Evolutionary conservation across 192 early-diverging fungal genomes (phyloP).

Genomic region (Linnemannia elongata): DNA sequence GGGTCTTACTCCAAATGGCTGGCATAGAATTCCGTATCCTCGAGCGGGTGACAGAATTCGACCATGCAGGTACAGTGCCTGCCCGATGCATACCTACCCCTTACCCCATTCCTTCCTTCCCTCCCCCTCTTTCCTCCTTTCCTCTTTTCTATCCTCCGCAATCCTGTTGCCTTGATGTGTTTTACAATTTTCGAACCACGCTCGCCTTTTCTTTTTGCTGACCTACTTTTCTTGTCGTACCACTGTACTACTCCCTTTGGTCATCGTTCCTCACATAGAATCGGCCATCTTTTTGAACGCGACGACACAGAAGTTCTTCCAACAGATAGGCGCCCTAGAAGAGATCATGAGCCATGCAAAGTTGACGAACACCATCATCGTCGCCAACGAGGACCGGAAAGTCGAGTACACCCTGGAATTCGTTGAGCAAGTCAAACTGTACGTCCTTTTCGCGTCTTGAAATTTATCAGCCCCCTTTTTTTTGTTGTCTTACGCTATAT

Average conservation of each 20-base stretch:
- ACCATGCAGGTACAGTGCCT: neutral
- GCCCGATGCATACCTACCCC: no score
- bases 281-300: neutral
- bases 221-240: no score
- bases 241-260: no score
- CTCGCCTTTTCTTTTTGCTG: no score
- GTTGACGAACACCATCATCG: neutral
- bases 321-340: neutral
- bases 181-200: no score
- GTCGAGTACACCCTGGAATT: neutral
- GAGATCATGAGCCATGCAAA: conserved; percentile 1
- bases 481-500: neutral
- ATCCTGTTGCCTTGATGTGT: no score
- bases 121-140: neutral
- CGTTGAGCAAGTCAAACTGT: neutral
- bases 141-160: no score
- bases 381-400: neutral
- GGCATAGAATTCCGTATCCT: neutral
- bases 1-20: neutral
- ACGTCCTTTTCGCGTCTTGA: neutral
- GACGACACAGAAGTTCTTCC: neutral
- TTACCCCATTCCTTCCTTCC: neutral
- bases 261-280: neutral
- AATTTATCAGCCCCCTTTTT: neutral
- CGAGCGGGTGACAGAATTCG: neutral